Evolutionary conservation across 176 grass and related monocot species (phyloP), one percentile per base, ranked within the genome.

Genomic region (Leersia perrieri): DNA sequence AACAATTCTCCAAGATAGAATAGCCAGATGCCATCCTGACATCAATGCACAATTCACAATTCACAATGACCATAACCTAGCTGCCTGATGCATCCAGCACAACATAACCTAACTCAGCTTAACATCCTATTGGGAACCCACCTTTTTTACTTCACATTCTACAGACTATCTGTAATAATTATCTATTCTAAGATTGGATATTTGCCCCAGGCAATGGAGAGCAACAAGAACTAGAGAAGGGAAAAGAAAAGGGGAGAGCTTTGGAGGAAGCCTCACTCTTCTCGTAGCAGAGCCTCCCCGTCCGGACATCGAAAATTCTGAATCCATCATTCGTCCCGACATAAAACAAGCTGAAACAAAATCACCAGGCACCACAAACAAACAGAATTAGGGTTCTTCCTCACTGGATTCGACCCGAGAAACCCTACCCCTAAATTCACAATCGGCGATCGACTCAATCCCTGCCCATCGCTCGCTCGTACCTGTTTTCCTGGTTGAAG

Each of bases 401-500:
- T 1, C 47, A 28, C 60, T 41, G 49, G 63, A 84, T 61, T 57
- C 28, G 33, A 74, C 35, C 38, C 47, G 6, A 72, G 39, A 38
- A 70, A 67, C 40, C 12, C 8, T 66, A 49, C 45, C 18, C 16
- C 26, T 11, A 5, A 60, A 74, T 38, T 62, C 31, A 45, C 14
- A 49, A 25, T 30, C 27, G 13, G 47, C 73, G 18, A 61, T 33
- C 32, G 7, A 73, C 1, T 40, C 1, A 23, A n/a, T n/a, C n/a
- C n/a, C n/a, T n/a, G n/a, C n/a, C n/a, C n/a, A n/a, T n/a, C 30
- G 35, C 29, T 3, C 22, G 35, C 5, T 44, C 11, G 33, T 49
- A 98, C 95, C 92, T 95, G 92, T 91, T 91, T 30, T 95, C 92
- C 81, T 98, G 95, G 66, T 98, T 98, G 86, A 98, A 98, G 45